These are phyloP conservation scores for Daldinia bambusicola DNA, from an alignment of 495 filamentous ascomycete genomes.

Conservation along the genomic window DNA sequence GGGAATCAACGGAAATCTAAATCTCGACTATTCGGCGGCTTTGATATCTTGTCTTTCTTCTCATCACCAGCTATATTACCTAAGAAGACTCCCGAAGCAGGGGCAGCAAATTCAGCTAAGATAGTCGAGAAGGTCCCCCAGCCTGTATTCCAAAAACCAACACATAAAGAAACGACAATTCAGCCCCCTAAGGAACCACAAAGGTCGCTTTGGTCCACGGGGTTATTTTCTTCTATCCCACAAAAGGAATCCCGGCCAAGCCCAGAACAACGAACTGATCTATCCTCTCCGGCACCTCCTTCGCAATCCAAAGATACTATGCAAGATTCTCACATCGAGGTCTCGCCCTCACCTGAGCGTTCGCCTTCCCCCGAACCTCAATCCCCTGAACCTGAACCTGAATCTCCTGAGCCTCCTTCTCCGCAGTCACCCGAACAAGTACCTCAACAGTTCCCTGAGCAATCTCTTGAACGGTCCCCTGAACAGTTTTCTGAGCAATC, in stretches of 20 bases:
- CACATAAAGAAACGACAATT: slow-evolving; percentile 18
- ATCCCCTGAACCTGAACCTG: slow-evolving; percentile 27
- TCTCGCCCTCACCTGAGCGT: slow-evolving; percentile 21
- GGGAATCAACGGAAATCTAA: slow-evolving; percentile 17
- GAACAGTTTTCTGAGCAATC: neutral
- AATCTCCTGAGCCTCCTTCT: slow-evolving; percentile 17
- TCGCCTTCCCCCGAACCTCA: slow-evolving; percentile 19
- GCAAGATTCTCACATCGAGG: slow-evolving; percentile 30
- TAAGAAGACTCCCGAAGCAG: slow-evolving; percentile 28
- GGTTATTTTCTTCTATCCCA: slow-evolving; percentile 47
- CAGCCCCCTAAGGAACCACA: slow-evolving; percentile 36
- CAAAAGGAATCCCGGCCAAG: slow-evolving; percentile 45
- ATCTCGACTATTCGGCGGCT: slow-evolving; percentile 40
- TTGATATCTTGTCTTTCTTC: slow-evolving; percentile 58
- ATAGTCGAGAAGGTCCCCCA: slow-evolving; percentile 25
- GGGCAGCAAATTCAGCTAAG: slow-evolving; percentile 10
- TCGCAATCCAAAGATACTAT: slow-evolving; percentile 33
- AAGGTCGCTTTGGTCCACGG: slow-evolving; percentile 44
- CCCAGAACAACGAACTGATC: slow-evolving; percentile 36
- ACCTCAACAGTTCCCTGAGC: neutral
- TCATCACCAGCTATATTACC: slow-evolving; percentile 59
- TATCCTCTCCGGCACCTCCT: slow-evolving; percentile 40
- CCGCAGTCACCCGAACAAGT: slow-evolving; percentile 4
- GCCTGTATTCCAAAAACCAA: slow-evolving; percentile 20
- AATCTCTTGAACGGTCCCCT: neutral